A percentile compares a stretch with the other conserved stretches of the same genome.
Evolutionary conservation across 2,329 filamentous ascomycete species (phyloP).

Genomic region (Apiospora rasikravindrae): DNA sequence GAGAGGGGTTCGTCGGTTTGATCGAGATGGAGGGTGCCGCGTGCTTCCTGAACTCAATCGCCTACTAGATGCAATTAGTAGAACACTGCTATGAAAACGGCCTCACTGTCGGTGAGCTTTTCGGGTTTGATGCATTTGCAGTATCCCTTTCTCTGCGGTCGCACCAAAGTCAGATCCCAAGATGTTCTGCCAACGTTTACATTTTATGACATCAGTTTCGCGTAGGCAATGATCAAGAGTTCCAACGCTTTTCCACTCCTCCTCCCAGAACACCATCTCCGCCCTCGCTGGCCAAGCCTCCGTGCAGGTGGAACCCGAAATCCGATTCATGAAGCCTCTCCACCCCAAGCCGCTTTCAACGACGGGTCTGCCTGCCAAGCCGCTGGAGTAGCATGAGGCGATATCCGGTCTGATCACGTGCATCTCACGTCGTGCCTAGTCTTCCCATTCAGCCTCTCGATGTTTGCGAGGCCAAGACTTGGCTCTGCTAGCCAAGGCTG

Average conservation of each 20-base stretch:
- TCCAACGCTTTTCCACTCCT: background rate
- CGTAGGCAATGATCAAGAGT: background rate
- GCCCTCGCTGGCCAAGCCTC: conserved; percentile 8
- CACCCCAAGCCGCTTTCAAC: background rate
- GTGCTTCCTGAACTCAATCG: background rate
- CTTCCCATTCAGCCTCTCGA: background rate
- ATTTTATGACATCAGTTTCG: conserved; percentile 2
- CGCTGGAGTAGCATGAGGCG: background rate
- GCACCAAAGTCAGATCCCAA: background rate
- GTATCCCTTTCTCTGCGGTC: background rate
- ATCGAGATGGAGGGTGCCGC: background rate
- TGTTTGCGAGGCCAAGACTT: conserved; percentile 20
- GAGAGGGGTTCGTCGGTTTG: background rate
- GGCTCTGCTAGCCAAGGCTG: conserved; percentile 19
- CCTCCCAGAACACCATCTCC: conserved; percentile 9
- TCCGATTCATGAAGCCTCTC: background rate
- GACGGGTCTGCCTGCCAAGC: conserved; percentile 18
- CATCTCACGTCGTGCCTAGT: conserved; percentile 16
- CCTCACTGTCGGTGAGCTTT: background rate
- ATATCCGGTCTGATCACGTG: conserved; percentile 18
- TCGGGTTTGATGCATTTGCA: background rate
- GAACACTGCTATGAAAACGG: background rate
- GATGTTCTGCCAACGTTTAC: background rate
- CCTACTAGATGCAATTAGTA: background rate
- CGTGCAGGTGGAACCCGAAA: background rate